These are phyloP conservation scores for Allantophomopsis cytisporea DNA, from an alignment of 2,329 filamentous ascomycete genomes.

Conservation along the genomic window DNA sequence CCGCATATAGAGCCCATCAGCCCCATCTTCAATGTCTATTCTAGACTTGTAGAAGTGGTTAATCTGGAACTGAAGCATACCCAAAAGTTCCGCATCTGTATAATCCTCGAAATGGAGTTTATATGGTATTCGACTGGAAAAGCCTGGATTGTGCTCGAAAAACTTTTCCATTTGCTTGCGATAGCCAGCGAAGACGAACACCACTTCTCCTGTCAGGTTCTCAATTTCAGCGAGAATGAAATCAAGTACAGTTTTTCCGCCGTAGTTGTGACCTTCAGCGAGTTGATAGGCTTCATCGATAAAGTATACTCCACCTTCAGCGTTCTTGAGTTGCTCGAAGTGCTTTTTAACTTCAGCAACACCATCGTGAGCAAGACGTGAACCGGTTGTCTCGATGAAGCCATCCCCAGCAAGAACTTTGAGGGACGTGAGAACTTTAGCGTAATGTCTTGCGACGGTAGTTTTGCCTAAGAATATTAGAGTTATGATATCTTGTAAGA, in stretches of 20 bases:
- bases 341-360: slow-evolving; percentile 41
- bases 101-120: slow-evolving; percentile 59
- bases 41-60: slow-evolving; percentile 32
- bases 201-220: slow-evolving; percentile 53
- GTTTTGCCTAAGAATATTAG: slow-evolving; percentile 54
- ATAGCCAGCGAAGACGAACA: slow-evolving; percentile 64
- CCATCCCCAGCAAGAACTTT: slow-evolving; percentile 44
- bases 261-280: slow-evolving; percentile 38
- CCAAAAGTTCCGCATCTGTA: slow-evolving; percentile 45
- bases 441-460: slow-evolving; percentile 60
- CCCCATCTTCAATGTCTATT: slow-evolving; percentile 47
- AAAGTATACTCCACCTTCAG: slow-evolving; percentile 56
- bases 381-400: slow-evolving; percentile 57
- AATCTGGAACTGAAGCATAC: slow-evolving; percentile 44
- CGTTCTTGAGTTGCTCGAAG: slow-evolving; percentile 44
- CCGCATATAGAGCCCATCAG: slow-evolving; percentile 45
- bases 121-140: slow-evolving; percentile 55
- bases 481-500: not conserved
- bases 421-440: slow-evolving; percentile 46
- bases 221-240: slow-evolving; percentile 62
- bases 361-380: slow-evolving; percentile 48
- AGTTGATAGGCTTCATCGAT: slow-evolving; percentile 74
- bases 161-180: slow-evolving; percentile 63
- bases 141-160: slow-evolving; percentile 59
- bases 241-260: slow-evolving; percentile 52